A percentile compares a stretch with the other conserved stretches of the same genome.
These are phyloP conservation scores for Schwanniomyces polymorphus DNA, from an alignment of 805 yeast genomes.

Conservation along the genomic window DNA sequence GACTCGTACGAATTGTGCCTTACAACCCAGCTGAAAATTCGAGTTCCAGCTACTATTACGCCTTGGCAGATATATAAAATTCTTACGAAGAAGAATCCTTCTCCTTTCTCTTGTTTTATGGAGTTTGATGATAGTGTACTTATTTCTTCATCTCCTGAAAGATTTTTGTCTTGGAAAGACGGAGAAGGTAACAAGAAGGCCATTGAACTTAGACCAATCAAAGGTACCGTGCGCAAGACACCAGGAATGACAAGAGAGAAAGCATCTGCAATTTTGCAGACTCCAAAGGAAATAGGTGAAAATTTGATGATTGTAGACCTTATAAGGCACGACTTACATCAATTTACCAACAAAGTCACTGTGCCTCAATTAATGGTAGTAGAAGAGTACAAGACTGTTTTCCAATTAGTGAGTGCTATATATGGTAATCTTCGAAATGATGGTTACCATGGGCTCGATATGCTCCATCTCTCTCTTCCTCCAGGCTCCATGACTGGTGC, in stretches of 20 bases:
- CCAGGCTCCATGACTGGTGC: conserved; percentile 99
- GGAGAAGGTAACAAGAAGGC: conserved; percentile 20
- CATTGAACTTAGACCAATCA: conserved; percentile 90
- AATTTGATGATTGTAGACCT: conserved; percentile 95
- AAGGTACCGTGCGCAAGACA: conserved; percentile 85
- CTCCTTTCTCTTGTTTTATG: conserved; percentile 87
- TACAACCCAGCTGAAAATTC: conserved; percentile 69
- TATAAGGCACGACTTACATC: conserved; percentile 86
- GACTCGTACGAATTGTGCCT: conserved; percentile 93
- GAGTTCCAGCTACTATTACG: conserved; percentile 45
- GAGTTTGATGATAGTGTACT: conserved; percentile 63
- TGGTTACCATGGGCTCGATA: conserved; percentile 68
- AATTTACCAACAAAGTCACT: conserved; percentile 60
- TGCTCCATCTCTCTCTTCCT: conserved; percentile 77
- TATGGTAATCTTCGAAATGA: conserved; percentile 52
- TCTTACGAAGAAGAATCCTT: conserved; percentile 73
- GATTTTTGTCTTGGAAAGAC: conserved; percentile 80
- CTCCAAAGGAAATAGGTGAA: conserved; percentile 94
- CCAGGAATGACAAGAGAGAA: conserved; percentile 50
- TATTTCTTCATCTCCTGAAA: conserved; percentile 90
- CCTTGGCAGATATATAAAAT: conserved; percentile 84
- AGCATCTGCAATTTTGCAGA: conserved; percentile 66
- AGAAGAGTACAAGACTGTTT: conserved; percentile 90
- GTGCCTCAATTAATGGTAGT: conserved; percentile 85
- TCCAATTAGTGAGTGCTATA: conserved; percentile 87